A percentile compares a stretch with the other conserved stretches of the same genome.
Evolutionary conservation across 371 early-diverging fungal genomes (phyloP).

Genomic region (Lichtheimia ramosa): DNA sequence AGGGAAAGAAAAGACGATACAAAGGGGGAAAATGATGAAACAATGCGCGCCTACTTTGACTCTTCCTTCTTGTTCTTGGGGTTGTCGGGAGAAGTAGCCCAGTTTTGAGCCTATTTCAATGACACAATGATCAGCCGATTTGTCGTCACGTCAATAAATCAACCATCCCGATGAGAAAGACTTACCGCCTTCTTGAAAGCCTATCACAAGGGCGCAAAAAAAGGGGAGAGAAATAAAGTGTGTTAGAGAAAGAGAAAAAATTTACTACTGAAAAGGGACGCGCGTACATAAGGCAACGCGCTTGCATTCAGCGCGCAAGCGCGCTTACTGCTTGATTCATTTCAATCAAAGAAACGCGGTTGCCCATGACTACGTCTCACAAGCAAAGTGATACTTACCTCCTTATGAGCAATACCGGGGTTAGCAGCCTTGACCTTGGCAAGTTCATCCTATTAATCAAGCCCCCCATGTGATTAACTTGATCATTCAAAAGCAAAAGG

Average conservation of each 20-base stretch:
- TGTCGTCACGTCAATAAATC: neutral
- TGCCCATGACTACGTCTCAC: no score
- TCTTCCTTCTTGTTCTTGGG: conserved; percentile 44
- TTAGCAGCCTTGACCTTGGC: conserved; percentile 63
- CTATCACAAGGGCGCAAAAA: neutral
- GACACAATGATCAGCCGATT: neutral
- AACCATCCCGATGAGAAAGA: conserved; percentile 12
- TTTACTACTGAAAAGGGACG: no score
- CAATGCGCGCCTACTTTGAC: conserved; percentile 6
- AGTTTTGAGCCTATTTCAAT: conserved; percentile 42
- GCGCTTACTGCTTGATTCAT: neutral
- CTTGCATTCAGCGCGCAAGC: neutral
- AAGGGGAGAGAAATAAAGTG: neutral
- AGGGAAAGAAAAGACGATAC: neutral
- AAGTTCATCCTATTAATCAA: conserved; percentile 50
- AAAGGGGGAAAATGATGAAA: no score
- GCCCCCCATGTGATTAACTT: neutral
- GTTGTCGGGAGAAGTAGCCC: conserved; percentile 41
- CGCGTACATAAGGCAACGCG: neutral
- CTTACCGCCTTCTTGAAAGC: conserved; percentile 29
- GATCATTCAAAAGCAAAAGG: neutral
- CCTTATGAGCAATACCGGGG: conserved; percentile 59
- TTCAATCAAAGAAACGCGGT: neutral
- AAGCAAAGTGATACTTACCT: neutral
- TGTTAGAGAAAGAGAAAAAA: neutral